Conservation (phyloP, 169 alveolate species). For the Pseudocohnilembus persalinus region DNA sequence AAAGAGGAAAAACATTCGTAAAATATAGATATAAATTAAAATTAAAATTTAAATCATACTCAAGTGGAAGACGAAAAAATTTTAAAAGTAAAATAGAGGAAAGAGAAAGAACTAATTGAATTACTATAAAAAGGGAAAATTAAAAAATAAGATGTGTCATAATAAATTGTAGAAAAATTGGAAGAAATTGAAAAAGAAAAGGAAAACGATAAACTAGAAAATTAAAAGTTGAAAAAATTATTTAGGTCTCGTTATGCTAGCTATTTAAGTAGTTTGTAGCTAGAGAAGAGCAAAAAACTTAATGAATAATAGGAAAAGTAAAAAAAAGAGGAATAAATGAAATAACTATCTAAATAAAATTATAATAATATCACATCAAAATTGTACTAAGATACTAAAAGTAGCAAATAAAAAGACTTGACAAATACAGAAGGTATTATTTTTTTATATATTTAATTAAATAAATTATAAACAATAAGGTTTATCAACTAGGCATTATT, state of each 20-base stretch:
- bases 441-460: too few relatives aligned
- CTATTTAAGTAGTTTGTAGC: background rate
- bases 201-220: background rate
- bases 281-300: background rate
- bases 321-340: background rate
- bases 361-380: background rate
- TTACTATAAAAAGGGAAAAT: background rate
- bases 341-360: too few relatives aligned
- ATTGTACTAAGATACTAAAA: background rate
- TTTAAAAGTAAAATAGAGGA: background rate
- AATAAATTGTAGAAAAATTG: too few relatives aligned
- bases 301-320: background rate
- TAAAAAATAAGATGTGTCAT: background rate
- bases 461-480: too few relatives aligned
- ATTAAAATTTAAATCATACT: too few relatives aligned
- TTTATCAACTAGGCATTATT: background rate
- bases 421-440: too few relatives aligned
- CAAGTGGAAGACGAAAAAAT: background rate
- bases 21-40: background rate
- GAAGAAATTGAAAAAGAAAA: background rate
- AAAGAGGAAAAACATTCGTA: background rate
- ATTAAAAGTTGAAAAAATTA: background rate
- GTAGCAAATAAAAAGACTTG: background rate
- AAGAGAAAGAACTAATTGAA: background rate
- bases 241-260: background rate